A percentile compares a stretch with the other conserved stretches of the same genome.
Evolutionary conservation across 129 eudicot species (phyloP).

Genomic region (Cynara cardunculus): DNA sequence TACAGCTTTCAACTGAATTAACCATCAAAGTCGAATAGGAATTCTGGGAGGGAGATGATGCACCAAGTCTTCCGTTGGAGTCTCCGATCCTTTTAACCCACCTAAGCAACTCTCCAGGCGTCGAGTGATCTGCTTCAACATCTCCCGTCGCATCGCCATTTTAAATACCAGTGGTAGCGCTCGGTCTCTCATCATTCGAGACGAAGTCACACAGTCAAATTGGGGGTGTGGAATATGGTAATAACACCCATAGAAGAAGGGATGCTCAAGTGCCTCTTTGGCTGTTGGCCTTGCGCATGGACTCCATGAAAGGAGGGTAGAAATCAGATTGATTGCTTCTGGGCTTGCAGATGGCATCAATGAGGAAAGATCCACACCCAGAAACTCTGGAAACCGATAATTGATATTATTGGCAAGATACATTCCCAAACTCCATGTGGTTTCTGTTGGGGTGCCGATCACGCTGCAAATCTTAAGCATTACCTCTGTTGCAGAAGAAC

Average conservation of each 20-base stretch:
- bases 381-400: too few species aligned
- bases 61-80: not conserved
- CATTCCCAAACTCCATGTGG: too few species aligned
- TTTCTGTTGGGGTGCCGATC: too few species aligned
- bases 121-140: not conserved
- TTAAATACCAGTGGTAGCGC: not conserved
- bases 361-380: too few species aligned
- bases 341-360: too few species aligned
- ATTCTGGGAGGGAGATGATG: too few species aligned
- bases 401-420: too few species aligned
- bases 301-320: slow-evolving; percentile 12
- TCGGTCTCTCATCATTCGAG: not conserved
- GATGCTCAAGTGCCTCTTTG: slow-evolving; percentile 16
- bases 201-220: not conserved
- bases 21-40: not conserved
- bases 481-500: too few species aligned
- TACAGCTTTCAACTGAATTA: too few species aligned
- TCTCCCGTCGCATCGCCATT: not conserved
- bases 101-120: too few species aligned
- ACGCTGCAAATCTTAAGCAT: too few species aligned
- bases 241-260: slow-evolving; percentile 19
- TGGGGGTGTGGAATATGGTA: not conserved
- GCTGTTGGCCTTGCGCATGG: slow-evolving; percentile 21
- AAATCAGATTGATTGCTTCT: too few species aligned
- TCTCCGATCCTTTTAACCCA: not conserved